Evolutionary conservation across 805 yeast genomes (phyloP), one percentile per base, ranked within the genome.

Genomic region (Pichia paraexigua): DNA sequence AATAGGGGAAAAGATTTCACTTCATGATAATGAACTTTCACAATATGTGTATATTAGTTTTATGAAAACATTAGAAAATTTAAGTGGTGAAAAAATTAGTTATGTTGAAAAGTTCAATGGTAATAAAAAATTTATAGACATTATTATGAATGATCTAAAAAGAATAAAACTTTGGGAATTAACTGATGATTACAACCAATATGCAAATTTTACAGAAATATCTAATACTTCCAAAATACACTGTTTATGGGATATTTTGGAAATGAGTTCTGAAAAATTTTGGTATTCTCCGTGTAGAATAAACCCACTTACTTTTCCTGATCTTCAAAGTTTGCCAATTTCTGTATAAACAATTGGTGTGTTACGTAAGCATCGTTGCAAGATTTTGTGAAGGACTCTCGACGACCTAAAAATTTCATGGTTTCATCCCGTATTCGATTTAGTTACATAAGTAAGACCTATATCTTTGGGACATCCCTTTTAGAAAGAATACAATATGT

Each of bases 241-340:
- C 10, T 17, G 41, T 3, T 43, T 48, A 20, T 48, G 50, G 50
- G 37, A 32, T n/a, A 46, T 42, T n/a, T 42, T 37, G 5, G 46
- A 30, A 35, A 35, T 35, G 39, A n/a, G n/a, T n/a, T 7, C 8
- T 35, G 39, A 3, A 35, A 35, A 35, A 5, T 11, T 4, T 8
- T n/a, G 39, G 7, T n/a, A 10, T 3, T n/a, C 2, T 35, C 39
- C 39, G 2, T 35, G 39, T 35, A 35, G n/a, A n/a, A 5, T 35
- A n/a, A 35, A 35, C 20, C 39, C 39, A 17, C 12, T 35, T n/a
- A 35, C 39, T 3, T n/a, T 35, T n/a, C 20, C 20, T 9, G n/a
- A 35, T n/a, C 18, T 35, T 17, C 17, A n/a, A 35, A 7, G 10
- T n/a, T 35, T n/a, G 7, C 39, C 11, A 2, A 3, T n/a, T 7